Conservation (phyloP, 176 grass and related monocot genomes). For the Aegilops tauschii region DNA sequence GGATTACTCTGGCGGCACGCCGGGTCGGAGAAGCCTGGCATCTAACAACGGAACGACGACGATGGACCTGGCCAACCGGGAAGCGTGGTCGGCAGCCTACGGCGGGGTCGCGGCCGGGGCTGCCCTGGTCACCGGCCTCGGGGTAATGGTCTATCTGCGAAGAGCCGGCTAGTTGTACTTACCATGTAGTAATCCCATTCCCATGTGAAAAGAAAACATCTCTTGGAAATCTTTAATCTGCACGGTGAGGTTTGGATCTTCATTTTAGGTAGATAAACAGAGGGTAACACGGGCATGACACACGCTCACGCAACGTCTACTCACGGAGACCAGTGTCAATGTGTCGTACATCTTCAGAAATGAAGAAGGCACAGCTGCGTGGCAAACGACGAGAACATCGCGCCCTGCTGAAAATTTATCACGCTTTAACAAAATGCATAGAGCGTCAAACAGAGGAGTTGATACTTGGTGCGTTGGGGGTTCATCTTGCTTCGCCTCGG, state of each 20-base stretch:
- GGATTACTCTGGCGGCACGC: conserved; percentile 53
- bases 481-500: not conserved
- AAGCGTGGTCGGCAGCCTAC: conserved; percentile 53
- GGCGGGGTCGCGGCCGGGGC: conserved; percentile 49
- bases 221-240: not conserved
- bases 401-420: no score
- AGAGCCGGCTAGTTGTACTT: conserved; percentile 24
- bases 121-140: conserved; percentile 58
- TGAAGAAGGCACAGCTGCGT: no score
- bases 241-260: not conserved
- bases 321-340: no score
- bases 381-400: no score
- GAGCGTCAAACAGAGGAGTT: no score
- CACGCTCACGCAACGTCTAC: no score
- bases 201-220: not conserved
- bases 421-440: no score
- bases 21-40: not conserved
- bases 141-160: conserved; percentile 59
- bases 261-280: no score
- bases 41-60: not conserved
- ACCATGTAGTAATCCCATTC: no score
- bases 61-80: conserved; percentile 26
- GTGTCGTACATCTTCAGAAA: no score
- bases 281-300: no score
- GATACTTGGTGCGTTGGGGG: not conserved